phyloP scores from a whole-genome alignment of 306 rosid species.

The Purshia tridentata region DNA sequence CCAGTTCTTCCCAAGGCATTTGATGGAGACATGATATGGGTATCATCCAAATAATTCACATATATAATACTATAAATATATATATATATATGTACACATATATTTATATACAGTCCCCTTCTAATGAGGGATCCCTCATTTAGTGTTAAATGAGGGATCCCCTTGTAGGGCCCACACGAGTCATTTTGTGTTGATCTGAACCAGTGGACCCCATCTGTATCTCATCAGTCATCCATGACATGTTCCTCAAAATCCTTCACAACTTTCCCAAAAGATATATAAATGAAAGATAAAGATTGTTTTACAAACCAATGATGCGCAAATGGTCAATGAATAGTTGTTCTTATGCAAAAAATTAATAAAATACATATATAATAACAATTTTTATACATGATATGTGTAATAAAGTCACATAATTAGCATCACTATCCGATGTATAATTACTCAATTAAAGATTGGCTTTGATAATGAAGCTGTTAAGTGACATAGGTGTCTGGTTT shows the following conservation, averaged over 20 bases:
- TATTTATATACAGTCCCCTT: too few relatives aligned
- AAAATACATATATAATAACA: background rate
- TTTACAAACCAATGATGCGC: background rate
- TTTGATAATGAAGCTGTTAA: conserved; percentile 3
- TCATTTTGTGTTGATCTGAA: too few relatives aligned
- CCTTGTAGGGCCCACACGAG: too few relatives aligned
- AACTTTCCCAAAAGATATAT: conserved; percentile 1
- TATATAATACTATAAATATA: background rate
- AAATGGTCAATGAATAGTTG: conserved; percentile 5
- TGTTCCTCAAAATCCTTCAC: background rate
- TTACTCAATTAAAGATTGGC: background rate
- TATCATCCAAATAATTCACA: background rate
- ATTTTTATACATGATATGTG: background rate
- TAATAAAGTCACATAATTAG: background rate
- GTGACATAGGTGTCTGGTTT: conserved; percentile 4
- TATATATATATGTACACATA: too few relatives aligned
- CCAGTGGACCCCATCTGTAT: conserved; percentile 5
- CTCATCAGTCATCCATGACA: conserved; percentile 12
- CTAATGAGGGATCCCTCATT: too few relatives aligned
- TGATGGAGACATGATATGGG: conserved; percentile 19
- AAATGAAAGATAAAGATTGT: background rate
- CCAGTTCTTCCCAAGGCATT: conserved; percentile 5
- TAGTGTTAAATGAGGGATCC: too few relatives aligned
- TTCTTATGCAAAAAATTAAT: background rate
- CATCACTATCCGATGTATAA: background rate